phyloP scores from a whole-genome alignment of 352 stramenopile species.

The Phytopythium vexans region DNA sequence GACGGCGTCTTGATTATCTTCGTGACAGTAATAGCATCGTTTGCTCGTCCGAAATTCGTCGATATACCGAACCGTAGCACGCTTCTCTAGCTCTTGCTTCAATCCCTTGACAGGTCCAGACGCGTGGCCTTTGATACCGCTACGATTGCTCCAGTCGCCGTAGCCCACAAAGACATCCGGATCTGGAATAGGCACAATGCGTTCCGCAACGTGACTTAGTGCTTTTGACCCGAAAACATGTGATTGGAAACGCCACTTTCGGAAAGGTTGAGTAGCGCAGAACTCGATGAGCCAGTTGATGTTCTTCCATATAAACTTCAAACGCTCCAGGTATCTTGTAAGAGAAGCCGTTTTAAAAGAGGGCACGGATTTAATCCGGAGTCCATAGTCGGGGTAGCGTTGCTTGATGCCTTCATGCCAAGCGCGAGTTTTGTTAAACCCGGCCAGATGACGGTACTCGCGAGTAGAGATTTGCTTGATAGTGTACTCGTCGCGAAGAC shows the following conservation, averaged over 20 bases:
- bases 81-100: background rate
- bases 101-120: too few species aligned
- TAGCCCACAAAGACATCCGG: too few species aligned
- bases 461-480: background rate
- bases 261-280: background rate
- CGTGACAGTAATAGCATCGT: too few species aligned
- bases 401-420: background rate
- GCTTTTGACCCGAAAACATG: too few species aligned
- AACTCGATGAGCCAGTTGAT: slow-evolving; percentile 2
- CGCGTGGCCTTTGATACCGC: too few species aligned
- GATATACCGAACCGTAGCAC: background rate
- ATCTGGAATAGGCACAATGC: too few species aligned
- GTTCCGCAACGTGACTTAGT: too few species aligned
- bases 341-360: background rate
- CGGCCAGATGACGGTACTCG: slow-evolving; percentile 3
- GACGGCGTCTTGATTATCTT: background rate
- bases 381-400: background rate
- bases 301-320: background rate
- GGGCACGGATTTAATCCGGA: background rate
- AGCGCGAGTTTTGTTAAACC: background rate
- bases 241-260: too few species aligned
- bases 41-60: too few species aligned
- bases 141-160: too few species aligned
- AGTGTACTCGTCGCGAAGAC: background rate
- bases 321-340: background rate